These are phyloP conservation scores for Colletotrichum liaoningense DNA, from an alignment of 2,329 filamentous ascomycete species.

Conservation along the genomic window DNA sequence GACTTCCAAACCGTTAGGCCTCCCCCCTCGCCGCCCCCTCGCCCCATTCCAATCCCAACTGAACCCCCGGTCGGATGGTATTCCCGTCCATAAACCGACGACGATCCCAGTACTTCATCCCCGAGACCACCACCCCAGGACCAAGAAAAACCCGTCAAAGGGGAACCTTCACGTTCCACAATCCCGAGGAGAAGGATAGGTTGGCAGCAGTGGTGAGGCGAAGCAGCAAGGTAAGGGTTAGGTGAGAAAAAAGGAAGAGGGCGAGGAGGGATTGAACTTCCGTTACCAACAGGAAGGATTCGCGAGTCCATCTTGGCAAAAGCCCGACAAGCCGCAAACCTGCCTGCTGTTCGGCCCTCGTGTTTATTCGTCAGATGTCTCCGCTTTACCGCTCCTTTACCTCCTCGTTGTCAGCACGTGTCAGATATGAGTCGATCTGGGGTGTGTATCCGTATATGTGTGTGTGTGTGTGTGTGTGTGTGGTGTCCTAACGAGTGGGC, in stretches of 20 bases:
- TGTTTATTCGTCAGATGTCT: not conserved
- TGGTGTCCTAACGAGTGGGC: not conserved
- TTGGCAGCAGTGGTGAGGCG: not conserved
- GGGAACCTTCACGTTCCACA: not conserved
- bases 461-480: too few relatives aligned
- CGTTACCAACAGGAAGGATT: constrained; percentile 1
- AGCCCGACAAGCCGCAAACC: not conserved
- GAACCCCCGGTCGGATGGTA: not conserved
- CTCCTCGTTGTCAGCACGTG: not conserved
- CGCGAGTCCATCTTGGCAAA: not conserved
- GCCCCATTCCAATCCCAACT: too few relatives aligned
- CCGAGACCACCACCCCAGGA: not conserved
- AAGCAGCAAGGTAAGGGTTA: not conserved
- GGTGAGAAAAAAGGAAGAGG: not conserved
- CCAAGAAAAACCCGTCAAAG: not conserved
- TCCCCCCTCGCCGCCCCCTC: not conserved
- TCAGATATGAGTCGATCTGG: not conserved
- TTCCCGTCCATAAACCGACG: constrained; percentile 9
- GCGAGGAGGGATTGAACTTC: not conserved
- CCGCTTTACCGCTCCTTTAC: not conserved
- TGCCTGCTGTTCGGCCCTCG: not conserved
- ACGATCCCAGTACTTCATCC: constrained; percentile 24
- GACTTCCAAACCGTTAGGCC: not conserved
- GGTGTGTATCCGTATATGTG: too few relatives aligned
- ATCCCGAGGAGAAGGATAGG: not conserved